These are phyloP conservation scores for Ceratobasidium sp. DNA, from an alignment of 1,284 basidiomycete species.

Conservation along the genomic window DNA sequence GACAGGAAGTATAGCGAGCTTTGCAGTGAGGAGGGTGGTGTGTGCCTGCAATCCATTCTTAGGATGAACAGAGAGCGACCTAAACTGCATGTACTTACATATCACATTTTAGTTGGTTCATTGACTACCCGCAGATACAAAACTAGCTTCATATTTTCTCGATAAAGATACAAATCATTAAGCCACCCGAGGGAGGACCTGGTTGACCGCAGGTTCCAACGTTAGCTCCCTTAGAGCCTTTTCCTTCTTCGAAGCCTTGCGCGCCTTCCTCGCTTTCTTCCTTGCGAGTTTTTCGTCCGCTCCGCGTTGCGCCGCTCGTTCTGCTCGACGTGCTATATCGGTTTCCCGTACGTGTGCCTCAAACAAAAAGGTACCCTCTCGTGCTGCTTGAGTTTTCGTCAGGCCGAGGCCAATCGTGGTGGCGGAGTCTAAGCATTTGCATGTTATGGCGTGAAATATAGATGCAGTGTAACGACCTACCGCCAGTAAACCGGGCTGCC, in stretches of 20 bases:
- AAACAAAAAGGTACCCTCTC: constrained; percentile 79
- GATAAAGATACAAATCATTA: neutral
- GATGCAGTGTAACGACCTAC: constrained; percentile 2
- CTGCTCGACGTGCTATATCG: constrained; percentile 67
- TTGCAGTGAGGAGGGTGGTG: constrained; percentile 53
- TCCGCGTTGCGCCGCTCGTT: constrained; percentile 57
- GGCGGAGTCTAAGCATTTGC: neutral
- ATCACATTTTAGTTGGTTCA: too few species aligned
- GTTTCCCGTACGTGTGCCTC: constrained; percentile 67
- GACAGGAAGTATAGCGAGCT: constrained; percentile 55
- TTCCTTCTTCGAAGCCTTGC: constrained; percentile 46
- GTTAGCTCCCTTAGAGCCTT: constrained; percentile 67
- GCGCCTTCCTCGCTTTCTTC: constrained; percentile 56
- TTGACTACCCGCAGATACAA: too few species aligned
- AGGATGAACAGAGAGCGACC: constrained; percentile 5
- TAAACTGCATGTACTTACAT: too few species aligned
- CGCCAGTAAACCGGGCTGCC: constrained; percentile 47
- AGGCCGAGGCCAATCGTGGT: constrained; percentile 26
- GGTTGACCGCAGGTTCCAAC: constrained; percentile 70
- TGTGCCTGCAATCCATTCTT: constrained; percentile 45
- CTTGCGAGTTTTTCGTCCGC: constrained; percentile 69
- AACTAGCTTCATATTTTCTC: too few species aligned
- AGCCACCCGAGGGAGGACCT: constrained; percentile 64
- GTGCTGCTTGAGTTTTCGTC: constrained; percentile 60
- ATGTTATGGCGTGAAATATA: neutral